Evolutionary conservation across 345 rosid genomes (phyloP).

Genomic region (Gossypium thurberi): DNA sequence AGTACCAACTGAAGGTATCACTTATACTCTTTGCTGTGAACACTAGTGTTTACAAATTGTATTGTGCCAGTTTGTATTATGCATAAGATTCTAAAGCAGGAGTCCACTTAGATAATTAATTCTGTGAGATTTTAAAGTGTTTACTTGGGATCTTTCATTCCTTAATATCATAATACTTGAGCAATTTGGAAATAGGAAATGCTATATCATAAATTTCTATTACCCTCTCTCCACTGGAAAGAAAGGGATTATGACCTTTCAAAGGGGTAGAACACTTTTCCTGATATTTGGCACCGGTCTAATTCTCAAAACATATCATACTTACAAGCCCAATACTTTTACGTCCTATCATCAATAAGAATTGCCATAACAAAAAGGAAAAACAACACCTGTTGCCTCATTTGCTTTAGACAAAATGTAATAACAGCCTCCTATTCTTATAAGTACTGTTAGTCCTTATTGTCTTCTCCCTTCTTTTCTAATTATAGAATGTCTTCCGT

Average conservation of each 20-base stretch:
- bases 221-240: neutral
- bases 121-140: neutral
- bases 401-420: neutral
- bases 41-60: neutral
- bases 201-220: neutral
- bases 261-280: neutral
- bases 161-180: neutral
- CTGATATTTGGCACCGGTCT: neutral
- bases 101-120: neutral
- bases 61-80: neutral
- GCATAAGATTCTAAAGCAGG: neutral
- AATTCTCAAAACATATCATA: neutral
- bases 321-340: neutral
- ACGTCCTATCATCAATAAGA: neutral
- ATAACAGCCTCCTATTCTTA: neutral
- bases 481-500: neutral
- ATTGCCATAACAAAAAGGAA: neutral
- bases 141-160: neutral
- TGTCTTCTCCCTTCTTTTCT: neutral
- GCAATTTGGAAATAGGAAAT: neutral
- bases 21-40: neutral
- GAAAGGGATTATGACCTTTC: neutral
- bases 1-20: conserved; percentile 78
- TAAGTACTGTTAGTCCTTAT: neutral
- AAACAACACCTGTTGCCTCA: neutral